phyloP scores from a whole-genome alignment of 116 monocot species.

The Posidonia oceanica region DNA sequence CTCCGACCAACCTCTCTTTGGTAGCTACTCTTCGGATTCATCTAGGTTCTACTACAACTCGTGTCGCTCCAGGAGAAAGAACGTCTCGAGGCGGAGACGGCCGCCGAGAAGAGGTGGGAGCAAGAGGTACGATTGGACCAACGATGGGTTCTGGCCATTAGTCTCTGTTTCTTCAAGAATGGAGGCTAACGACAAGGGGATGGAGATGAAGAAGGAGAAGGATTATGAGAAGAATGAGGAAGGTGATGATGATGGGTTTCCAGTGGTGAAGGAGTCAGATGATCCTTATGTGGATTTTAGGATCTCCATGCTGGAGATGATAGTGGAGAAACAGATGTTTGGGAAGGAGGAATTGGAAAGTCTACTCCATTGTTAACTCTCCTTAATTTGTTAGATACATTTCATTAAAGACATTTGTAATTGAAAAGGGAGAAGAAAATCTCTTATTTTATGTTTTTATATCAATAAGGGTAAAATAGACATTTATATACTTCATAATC shows the following conservation, averaged over 20 bases:
- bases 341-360: slow-evolving; percentile 35
- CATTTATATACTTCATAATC: too few species aligned
- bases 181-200: background rate
- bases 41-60: slow-evolving; percentile 16
- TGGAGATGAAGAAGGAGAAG: background rate
- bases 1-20: background rate
- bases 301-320: slow-evolving; percentile 92
- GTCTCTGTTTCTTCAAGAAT: background rate
- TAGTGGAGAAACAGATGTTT: slow-evolving; percentile 48
- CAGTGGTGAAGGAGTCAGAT: slow-evolving; percentile 55
- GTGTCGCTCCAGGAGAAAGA: slow-evolving; percentile 2
- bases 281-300: slow-evolving; percentile 75
- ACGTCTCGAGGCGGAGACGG: background rate
- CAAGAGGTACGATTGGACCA: background rate
- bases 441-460: too few species aligned
- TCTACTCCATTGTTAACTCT: slow-evolving; percentile 56
- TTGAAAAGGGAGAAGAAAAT: too few species aligned
- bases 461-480: too few species aligned
- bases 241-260: slow-evolving; percentile 23
- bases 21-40: slow-evolving; percentile 19
- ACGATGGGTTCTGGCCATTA: slow-evolving; percentile 1
- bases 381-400: too few species aligned
- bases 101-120: slow-evolving; percentile 2
- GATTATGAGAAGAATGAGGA: background rate
- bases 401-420: too few species aligned